Base-by-base conservation (phyloP, 1,139 yeast genomes). In the Candida sp. region DNA sequence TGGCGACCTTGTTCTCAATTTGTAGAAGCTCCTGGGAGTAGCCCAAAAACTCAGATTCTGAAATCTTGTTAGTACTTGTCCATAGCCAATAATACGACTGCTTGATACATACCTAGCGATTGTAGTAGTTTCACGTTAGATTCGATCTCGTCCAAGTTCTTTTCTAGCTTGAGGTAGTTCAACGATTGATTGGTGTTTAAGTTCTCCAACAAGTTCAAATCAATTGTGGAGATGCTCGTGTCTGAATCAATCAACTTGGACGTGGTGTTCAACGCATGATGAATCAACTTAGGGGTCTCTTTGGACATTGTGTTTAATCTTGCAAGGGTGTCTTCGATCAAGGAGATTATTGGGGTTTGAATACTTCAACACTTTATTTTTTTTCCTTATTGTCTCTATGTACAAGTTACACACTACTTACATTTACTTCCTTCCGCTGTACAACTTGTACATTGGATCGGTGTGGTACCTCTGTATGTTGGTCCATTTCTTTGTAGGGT, bases 401-500 rank as follows among this genome's bases (percentile, higher is more conserved):
- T 54, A 53, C 53, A 49, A 35, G 52, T 30, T 12, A 45, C 32
- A 46, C 46, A 6, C 31, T 43, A 46, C 41, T 34, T 34, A 35
- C 7, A n/a, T 28, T 28, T 28, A 7, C 9, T 28, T 83, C 63
- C 88, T 85, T 31, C 87, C 87, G 61, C 85, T 76, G 68, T 71
- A 85, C 67, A 79, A 58, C 63, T 69, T 76, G 62, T 81, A 84
- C 63, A 78, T 67, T 7, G 80, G 78, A 50, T 78, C 79, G 17
- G 43, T 54, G 62, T 83, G 77, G 25, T 85, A 69, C 52, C 74
- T 72, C 60, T 78, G 72, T 54, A 78, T 64, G 59, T 81, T 81
- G 45, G 75, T 61, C 75, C 81, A 81, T 56, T 81, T 81, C 67
- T 84, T 85, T n/a, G 89, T 77, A 34, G 98, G 97, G 50, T 79